A percentile compares a stretch with the other conserved stretches of the same genome.
These are phyloP conservation scores for Breviolum minutum DNA, from an alignment of 73 alveolate species.

Conservation along the genomic window DNA sequence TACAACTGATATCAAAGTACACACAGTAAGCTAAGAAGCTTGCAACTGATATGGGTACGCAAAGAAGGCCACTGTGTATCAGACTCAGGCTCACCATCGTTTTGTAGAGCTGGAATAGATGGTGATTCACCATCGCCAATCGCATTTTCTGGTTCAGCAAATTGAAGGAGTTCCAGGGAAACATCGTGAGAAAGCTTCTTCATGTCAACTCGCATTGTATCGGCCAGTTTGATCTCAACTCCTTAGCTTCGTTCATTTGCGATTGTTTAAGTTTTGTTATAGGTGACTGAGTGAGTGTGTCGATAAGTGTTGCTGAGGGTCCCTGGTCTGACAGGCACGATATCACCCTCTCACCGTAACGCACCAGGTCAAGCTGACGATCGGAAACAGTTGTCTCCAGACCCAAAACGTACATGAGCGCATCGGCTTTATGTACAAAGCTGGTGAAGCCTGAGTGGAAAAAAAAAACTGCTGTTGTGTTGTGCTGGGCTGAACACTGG, in stretches of 20 bases:
- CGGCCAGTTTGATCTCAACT: background rate
- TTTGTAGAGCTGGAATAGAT: too few relatives aligned
- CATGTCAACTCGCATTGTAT: background rate
- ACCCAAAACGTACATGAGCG: background rate
- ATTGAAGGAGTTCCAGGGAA: background rate
- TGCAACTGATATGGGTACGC: background rate
- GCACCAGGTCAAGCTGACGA: background rate
- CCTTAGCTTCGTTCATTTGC: background rate
- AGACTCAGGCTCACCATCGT: too few relatives aligned
- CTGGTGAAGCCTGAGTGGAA: background rate
- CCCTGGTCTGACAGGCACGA: background rate
- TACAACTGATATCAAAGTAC: background rate
- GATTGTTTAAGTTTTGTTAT: background rate
- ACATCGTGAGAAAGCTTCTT: background rate
- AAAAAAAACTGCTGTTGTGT: background rate
- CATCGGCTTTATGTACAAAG: background rate
- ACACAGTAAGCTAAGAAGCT: too few relatives aligned
- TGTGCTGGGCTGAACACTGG: background rate
- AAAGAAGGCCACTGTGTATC: background rate
- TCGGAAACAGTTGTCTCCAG: background rate
- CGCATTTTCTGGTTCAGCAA: background rate
- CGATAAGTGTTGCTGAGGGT: background rate
- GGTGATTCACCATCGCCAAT: background rate
- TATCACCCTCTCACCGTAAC: background rate
- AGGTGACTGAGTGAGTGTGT: background rate